Base-by-base conservation (phyloP, 257 asterid species). In the Solanum etuberosum region DNA sequence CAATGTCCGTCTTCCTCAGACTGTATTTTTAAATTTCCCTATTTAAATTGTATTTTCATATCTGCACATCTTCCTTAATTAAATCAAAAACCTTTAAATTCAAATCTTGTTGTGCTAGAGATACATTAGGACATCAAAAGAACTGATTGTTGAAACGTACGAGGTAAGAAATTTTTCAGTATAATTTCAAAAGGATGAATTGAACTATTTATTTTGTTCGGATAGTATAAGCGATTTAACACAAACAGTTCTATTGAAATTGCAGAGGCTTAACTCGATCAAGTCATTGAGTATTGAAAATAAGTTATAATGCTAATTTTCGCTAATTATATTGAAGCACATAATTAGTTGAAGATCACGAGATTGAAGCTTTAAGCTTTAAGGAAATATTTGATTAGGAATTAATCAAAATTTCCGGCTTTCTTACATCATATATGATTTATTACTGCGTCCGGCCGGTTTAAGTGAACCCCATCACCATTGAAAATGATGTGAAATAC, bases 401-500 rank as follows among this genome's bases (percentile, higher is more conserved):
- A 70, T 15, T 70, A 70, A 31, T 15, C 6, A 70, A 59, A 54
- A 61, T 9, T 61, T 10, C 25, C 29, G 31, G 15, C 5, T 23
- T 61, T 61, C 31, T 59, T 59, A 61, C 15, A 9, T 23, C 31
- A 8, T 48, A 18, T 14, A 51, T 5, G 9, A 34, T 42, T n/a
- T 42, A 42, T 25, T 25, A 42, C 61, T 1, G 25, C n/a, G 9
- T 15, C 37, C 63, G 5, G 84, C 63, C 27, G 38, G 84, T 43
- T 78, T 42, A 78, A 43, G 84, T 78, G 34, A 78, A 78, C 25
- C 84, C 84, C 37, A 43, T 38, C 84, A 15, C 84, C 81, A 72
- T 35, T 43, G n/a, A 78, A 78, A 78, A 25, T 54, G 48, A 77
- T 25, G 83, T n/a, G 37, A 27, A 78, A 43, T 43, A 46, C 63